Evolutionary conservation across 2,329 filamentous ascomycete species (phyloP).

Genomic region (Clonostachys chloroleuca): DNA sequence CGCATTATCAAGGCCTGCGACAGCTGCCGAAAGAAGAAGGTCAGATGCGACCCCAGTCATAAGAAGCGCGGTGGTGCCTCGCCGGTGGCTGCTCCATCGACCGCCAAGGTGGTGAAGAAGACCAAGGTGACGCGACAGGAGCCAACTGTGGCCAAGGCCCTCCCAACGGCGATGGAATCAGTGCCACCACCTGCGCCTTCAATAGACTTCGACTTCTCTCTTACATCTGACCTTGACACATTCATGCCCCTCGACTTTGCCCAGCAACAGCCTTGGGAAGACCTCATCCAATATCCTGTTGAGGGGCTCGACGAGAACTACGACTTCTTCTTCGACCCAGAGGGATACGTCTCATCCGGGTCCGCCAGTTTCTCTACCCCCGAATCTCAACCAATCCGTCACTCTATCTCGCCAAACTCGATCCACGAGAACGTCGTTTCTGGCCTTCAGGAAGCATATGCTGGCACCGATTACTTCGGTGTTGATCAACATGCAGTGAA

Average conservation of each 20-base stretch:
- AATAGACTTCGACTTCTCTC: background rate
- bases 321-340: constrained; percentile 40
- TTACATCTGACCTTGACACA: background rate
- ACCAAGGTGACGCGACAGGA: background rate
- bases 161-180: background rate
- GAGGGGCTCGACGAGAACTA: constrained; percentile 28
- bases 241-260: background rate
- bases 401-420: too few species aligned
- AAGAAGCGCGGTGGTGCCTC: constrained; percentile 36
- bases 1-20: constrained; percentile 65
- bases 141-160: background rate
- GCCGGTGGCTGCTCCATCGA: background rate
- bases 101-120: constrained; percentile 36
- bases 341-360: constrained; percentile 12
- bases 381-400: background rate
- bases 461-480: too few species aligned
- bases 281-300: constrained; percentile 39
- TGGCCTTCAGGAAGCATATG: too few species aligned
- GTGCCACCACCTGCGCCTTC: background rate
- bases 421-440: too few species aligned
- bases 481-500: too few species aligned
- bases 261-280: constrained; percentile 30
- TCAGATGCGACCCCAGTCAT: constrained; percentile 57
- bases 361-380: constrained; percentile 30
- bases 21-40: constrained; percentile 58